Evolutionary conservation across 805 yeast species (phyloP).

Genomic region (Myxozyma vanderwaltii): DNA sequence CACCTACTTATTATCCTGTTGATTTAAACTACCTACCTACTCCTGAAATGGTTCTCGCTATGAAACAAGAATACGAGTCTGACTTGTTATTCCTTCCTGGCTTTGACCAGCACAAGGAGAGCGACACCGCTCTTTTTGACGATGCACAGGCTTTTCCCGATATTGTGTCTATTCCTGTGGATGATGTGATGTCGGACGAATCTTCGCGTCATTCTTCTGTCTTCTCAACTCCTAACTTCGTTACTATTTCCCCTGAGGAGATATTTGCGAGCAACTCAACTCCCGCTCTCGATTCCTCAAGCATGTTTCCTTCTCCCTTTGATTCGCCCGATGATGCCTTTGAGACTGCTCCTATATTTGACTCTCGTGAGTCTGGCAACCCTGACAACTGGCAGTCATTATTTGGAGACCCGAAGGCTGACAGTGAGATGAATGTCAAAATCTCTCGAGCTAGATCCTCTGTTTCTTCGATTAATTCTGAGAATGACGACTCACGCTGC

Average conservation of each 20-base stretch:
- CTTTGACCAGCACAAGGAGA: slow-evolving; percentile 11
- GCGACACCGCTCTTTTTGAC: slow-evolving; percentile 3
- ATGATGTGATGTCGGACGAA: slow-evolving; percentile 15
- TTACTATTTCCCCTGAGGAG: slow-evolving; percentile 23
- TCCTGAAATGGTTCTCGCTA: slow-evolving; percentile 20
- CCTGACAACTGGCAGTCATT: slow-evolving; percentile 42
- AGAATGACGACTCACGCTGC: background rate
- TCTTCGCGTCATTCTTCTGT: slow-evolving; percentile 22
- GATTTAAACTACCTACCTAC: background rate
- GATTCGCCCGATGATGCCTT: slow-evolving; percentile 32
- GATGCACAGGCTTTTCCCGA: slow-evolving; percentile 23
- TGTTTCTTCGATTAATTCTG: background rate
- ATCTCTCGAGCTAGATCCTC: background rate
- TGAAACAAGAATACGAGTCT: slow-evolving; percentile 12
- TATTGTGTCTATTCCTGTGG: slow-evolving; percentile 21
- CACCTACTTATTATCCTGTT: background rate
- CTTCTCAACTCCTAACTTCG: slow-evolving; percentile 25
- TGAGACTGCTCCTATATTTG: slow-evolving; percentile 42
- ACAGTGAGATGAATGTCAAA: background rate
- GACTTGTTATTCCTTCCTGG: slow-evolving; percentile 19
- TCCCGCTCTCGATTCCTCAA: slow-evolving; percentile 13
- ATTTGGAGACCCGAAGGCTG: slow-evolving; percentile 36
- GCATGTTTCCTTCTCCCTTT: slow-evolving; percentile 25
- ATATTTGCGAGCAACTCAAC: slow-evolving; percentile 7
- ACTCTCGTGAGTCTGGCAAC: slow-evolving; percentile 38